Evolutionary conservation across 2,329 filamentous ascomycete species (phyloP).

Genomic region (Venturia effusa): DNA sequence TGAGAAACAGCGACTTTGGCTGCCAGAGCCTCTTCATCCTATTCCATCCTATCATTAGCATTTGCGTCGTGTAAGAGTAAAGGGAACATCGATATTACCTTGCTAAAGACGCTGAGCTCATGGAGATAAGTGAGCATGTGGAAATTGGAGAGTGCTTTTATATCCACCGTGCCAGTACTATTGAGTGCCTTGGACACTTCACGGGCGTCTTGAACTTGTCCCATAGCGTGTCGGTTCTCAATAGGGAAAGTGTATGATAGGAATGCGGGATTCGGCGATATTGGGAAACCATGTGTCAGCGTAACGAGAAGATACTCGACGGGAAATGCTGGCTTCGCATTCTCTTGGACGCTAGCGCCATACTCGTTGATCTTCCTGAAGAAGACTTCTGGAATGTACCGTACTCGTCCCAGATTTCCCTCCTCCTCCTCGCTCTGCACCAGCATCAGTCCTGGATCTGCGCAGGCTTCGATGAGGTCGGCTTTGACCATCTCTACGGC

Average conservation of each 20-base stretch:
- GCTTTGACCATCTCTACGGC: conserved; percentile 95
- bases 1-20: conserved; percentile 75
- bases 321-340: conserved; percentile 90
- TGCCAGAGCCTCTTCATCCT: conserved; percentile 85
- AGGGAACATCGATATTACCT: conserved; percentile 44
- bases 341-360: conserved; percentile 90
- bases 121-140: conserved; percentile 85
- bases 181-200: conserved; percentile 58
- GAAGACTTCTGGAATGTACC: conserved; percentile 96
- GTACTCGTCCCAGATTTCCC: conserved; percentile 54
- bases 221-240: conserved; percentile 81
- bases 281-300: conserved; percentile 91
- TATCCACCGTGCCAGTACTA: conserved; percentile 50
- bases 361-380: conserved; percentile 95
- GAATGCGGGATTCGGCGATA: conserved; percentile 66
- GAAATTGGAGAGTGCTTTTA: conserved; percentile 76
- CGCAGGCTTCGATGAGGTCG: conserved; percentile 89
- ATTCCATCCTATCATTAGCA: conserved; percentile 15
- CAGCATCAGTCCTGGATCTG: conserved; percentile 86
- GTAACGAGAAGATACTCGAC: conserved; percentile 95
- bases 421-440: conserved; percentile 88
- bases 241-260: conserved; percentile 65
- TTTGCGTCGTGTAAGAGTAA: not conserved
- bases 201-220: conserved; percentile 71
- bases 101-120: conserved; percentile 67